Evolutionary conservation across 2,329 filamentous ascomycete species (phyloP).

Genomic region (Pseudocercospora musae): DNA sequence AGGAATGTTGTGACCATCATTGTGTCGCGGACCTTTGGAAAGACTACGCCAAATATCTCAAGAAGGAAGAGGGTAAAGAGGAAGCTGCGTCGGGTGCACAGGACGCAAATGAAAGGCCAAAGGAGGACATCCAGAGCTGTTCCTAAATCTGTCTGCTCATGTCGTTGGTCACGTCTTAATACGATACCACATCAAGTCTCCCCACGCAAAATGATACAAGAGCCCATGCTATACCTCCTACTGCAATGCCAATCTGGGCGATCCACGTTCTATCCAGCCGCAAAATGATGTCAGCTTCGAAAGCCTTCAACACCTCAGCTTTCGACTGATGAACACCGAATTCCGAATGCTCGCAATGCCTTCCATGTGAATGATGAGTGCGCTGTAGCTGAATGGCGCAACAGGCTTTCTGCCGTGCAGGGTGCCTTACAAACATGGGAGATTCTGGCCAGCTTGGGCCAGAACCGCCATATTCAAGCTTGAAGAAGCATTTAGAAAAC

Average conservation of each 20-base stretch:
- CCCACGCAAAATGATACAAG: background rate
- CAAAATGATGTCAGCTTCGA: background rate
- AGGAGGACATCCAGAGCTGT: slow-evolving; percentile 13
- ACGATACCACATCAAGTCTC: background rate
- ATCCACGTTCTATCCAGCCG: background rate
- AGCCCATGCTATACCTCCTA: background rate
- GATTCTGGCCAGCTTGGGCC: background rate
- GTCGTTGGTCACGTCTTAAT: background rate
- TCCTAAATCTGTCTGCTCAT: background rate
- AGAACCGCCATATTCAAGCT: background rate
- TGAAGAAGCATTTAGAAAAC: background rate
- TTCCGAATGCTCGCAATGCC: background rate
- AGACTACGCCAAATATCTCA: slow-evolving; percentile 61
- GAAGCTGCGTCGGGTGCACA: slow-evolving; percentile 12
- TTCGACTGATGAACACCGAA: background rate
- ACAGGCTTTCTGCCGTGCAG: background rate
- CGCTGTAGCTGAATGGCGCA: background rate
- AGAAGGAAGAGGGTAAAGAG: slow-evolving; percentile 29
- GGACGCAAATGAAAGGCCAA: slow-evolving; percentile 1
- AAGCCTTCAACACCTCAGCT: background rate
- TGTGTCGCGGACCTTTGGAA: slow-evolving; percentile 69
- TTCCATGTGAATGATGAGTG: background rate
- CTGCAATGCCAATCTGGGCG: background rate
- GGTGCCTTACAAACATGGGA: background rate
- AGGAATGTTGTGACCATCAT: slow-evolving; percentile 44